Base-by-base conservation (phyloP, 371 early-diverging fungal genomes). In the Apophysomyces trapeziformis region DNA sequence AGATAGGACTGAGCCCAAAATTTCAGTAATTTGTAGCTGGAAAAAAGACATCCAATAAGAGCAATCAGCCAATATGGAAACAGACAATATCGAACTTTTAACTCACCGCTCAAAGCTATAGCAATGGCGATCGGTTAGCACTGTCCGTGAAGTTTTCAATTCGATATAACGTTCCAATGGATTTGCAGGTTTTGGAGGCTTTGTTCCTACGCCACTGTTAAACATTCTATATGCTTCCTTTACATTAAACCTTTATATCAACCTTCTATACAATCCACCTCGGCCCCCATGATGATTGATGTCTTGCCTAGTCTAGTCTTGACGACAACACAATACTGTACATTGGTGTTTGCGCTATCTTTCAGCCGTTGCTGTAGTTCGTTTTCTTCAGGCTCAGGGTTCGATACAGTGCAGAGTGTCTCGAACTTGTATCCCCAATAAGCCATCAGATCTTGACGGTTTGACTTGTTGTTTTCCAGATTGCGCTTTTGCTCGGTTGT, bases 1-100 rank as follows among this genome's bases (percentile, higher is more conserved):
- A 97, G 76, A 75, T 92, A 96, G 5, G 95, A 96, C 75, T 97
- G 96, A 5, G 94, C 92, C 93, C 95, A 97, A 61, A 93, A 91
- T 67, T 92, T 92, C 1, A 95, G 65, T 60, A 97, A 79, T 72
- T 97, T 97, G 74, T 80, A 84, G 38, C 93, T 89, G 75, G 14
- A 7, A 18, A 26, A 12, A 5, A 60, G 9, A 4, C 32, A 26
- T 26, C 32, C 32, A 26, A 2, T 26, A 26, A 26, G 32, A 26
- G 32, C 32, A 26, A 26, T 26, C 3, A 26, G 32, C 32, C 32
- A 26, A 26, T 2, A 26, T 2, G 32, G 1, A 26, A 26, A 26
- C 32, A 26, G 32, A 26, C 32, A 26, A 26, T 26, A 26, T 26
- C 32, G 32, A 26, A 26, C 32, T 18, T 32, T 26, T 57, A 11